Evolutionary conservation across 768 basidiomycete genomes (phyloP).

Genomic region (Tulasnella sp.): DNA sequence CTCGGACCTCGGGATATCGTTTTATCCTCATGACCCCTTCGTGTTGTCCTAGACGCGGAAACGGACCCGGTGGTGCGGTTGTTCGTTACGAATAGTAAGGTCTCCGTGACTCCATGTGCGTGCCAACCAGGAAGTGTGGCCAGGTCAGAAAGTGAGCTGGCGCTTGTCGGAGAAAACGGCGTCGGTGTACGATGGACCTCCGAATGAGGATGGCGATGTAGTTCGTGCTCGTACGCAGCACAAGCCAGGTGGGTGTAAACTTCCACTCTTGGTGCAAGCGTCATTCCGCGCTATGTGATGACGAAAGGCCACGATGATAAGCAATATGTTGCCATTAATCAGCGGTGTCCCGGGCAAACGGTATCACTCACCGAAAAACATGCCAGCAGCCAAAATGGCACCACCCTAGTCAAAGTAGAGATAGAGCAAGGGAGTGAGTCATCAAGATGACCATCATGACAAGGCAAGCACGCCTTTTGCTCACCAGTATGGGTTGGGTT

Average conservation of each 20-base stretch:
- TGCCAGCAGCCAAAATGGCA: constrained; percentile 7
- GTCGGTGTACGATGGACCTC: constrained; percentile 7
- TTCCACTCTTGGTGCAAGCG: constrained; percentile 68
- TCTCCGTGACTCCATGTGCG: background rate
- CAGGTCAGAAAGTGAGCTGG: background rate
- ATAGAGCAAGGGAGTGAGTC: background rate
- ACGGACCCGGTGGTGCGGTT: background rate
- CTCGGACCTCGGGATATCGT: constrained; percentile 28
- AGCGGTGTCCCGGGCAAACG: background rate
- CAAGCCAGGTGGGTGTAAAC: constrained; percentile 75
- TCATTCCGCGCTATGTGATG: constrained; percentile 59
- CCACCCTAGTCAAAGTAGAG: background rate
- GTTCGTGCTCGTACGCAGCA: constrained; percentile 39
- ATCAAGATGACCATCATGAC: background rate
- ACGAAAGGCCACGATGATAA: no score
- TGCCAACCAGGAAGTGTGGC: background rate
- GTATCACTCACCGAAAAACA: constrained; percentile 4
- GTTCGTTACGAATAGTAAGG: background rate
- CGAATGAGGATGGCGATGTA: constrained; percentile 15
- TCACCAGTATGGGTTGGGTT: constrained; percentile 3
- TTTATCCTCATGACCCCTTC: background rate
- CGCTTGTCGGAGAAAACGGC: constrained; percentile 1
- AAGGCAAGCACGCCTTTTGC: background rate
- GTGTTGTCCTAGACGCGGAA: background rate
- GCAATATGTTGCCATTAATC: no score